Conservation (phyloP, 345 rosid species). For the Abelmoschus esculentus region DNA sequence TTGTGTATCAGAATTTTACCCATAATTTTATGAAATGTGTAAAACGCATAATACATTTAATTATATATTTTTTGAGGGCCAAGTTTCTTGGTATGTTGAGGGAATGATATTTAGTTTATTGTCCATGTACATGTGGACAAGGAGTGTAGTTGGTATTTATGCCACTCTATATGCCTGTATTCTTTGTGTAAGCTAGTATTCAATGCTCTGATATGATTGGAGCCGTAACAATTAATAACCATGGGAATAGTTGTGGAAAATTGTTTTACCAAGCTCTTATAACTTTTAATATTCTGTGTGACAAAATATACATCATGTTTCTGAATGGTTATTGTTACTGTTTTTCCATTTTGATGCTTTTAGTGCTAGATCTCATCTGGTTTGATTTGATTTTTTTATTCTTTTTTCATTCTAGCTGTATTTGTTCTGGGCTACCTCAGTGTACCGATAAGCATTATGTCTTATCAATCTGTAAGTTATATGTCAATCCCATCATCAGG, state of each 20-base stretch:
- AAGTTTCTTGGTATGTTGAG: not conserved
- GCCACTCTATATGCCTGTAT: not conserved
- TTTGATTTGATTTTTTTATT: constrained; percentile 6
- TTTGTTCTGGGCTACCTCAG: not conserved
- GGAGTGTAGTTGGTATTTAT: not conserved
- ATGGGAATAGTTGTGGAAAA: not conserved
- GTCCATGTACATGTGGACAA: not conserved
- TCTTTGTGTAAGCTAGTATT: not conserved
- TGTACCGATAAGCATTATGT: not conserved
- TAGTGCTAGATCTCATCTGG: not conserved
- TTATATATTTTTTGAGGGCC: not conserved
- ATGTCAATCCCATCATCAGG: constrained; percentile 11
- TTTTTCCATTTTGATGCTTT: not conserved
- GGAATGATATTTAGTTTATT: not conserved
- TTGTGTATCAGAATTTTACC: too few species aligned
- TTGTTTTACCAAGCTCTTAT: not conserved
- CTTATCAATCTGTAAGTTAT: constrained; percentile 4
- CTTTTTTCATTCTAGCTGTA: not conserved
- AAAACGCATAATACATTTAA: not conserved
- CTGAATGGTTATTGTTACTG: not conserved
- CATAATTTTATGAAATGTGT: not conserved
- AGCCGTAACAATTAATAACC: not conserved
- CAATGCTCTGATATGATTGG: not conserved
- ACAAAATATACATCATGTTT: not conserved
- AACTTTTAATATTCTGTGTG: not conserved